Evolutionary conservation across 2,329 filamentous ascomycete species (phyloP).

Genomic region (Talaromyces atroroseus): DNA sequence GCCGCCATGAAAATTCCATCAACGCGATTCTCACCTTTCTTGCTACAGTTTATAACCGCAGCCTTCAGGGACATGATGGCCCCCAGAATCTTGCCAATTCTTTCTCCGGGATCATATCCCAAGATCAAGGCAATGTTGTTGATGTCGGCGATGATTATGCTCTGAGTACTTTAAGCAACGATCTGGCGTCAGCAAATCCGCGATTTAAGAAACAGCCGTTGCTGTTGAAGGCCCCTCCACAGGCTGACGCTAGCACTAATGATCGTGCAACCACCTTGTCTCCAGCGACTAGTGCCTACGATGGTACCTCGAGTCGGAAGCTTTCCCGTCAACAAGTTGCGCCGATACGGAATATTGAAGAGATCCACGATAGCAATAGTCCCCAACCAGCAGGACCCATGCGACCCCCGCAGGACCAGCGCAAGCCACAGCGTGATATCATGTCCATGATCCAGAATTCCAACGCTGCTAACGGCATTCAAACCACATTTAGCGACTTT

Average conservation of each 20-base stretch:
- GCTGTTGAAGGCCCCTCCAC: conserved; percentile 43
- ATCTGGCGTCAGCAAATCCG: conserved; percentile 31
- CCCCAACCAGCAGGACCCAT: conserved; percentile 22
- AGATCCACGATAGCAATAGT: conserved; percentile 39
- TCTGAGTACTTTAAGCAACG: conserved; percentile 30
- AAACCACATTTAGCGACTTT: conserved; percentile 38
- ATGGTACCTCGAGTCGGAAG: conserved; percentile 19
- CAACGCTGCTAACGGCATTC: conserved; percentile 38
- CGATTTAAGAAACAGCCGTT: conserved; percentile 44
- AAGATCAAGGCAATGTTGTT: conserved; percentile 56
- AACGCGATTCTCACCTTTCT: conserved; percentile 98
- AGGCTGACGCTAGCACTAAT: conserved; percentile 18
- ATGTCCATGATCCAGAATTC: conserved; percentile 46
- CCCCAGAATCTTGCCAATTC: conserved; percentile 77
- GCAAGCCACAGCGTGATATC: conserved; percentile 38
- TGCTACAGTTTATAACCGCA: conserved; percentile 92
- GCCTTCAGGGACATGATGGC: conserved; percentile 74
- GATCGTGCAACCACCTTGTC: conserved; percentile 12
- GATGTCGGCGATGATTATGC: conserved; percentile 54
- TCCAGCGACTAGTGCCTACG: conserved; percentile 25
- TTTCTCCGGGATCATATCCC: conserved; percentile 68
- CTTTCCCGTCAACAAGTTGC: conserved; percentile 28
- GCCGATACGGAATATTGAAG: conserved; percentile 37
- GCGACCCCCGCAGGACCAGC: conserved; percentile 20
- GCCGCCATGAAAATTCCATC: conserved; percentile 96